phyloP scores from a whole-genome alignment of 108 stramenopile species.

The Conticribra guillardii region DNA sequence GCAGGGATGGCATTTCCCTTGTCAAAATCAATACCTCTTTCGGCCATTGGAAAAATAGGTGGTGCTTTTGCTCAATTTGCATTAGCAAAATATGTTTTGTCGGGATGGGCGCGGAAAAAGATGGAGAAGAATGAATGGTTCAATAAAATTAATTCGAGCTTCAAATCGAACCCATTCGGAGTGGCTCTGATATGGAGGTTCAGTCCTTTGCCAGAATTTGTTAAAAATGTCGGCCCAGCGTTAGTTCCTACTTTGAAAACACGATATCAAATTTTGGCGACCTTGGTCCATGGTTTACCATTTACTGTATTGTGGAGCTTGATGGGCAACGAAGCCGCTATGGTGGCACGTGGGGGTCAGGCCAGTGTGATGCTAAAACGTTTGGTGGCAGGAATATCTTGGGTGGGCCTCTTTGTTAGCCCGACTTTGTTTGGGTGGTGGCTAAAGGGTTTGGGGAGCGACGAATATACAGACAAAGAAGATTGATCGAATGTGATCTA shows the following conservation, averaged over 20 bases:
- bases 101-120: slow-evolving; percentile 42
- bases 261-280: slow-evolving; percentile 43
- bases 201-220: slow-evolving; percentile 75
- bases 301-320: slow-evolving; percentile 80
- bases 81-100: slow-evolving; percentile 58
- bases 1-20: slow-evolving; percentile 70
- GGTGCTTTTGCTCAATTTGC: slow-evolving; percentile 70
- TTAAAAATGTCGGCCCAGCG: slow-evolving; percentile 75
- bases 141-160: slow-evolving; percentile 45
- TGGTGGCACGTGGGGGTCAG: slow-evolving; percentile 49
- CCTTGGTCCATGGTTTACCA: slow-evolving; percentile 66
- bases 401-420: slow-evolving; percentile 32
- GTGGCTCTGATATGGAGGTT: slow-evolving; percentile 69
- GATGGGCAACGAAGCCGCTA: slow-evolving; percentile 70
- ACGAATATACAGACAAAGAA: background rate
- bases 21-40: slow-evolving; percentile 37
- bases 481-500: background rate
- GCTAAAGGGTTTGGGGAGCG: slow-evolving; percentile 32
- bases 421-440: slow-evolving; percentile 47
- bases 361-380: slow-evolving; percentile 34
- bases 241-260: slow-evolving; percentile 49
- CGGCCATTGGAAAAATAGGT: slow-evolving; percentile 60
- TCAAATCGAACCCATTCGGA: slow-evolving; percentile 51
- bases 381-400: slow-evolving; percentile 31
- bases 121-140: slow-evolving; percentile 60